Base-by-base conservation (phyloP, 2,329 filamentous ascomycete species). In the Chrysosporium keratinophilum region DNA sequence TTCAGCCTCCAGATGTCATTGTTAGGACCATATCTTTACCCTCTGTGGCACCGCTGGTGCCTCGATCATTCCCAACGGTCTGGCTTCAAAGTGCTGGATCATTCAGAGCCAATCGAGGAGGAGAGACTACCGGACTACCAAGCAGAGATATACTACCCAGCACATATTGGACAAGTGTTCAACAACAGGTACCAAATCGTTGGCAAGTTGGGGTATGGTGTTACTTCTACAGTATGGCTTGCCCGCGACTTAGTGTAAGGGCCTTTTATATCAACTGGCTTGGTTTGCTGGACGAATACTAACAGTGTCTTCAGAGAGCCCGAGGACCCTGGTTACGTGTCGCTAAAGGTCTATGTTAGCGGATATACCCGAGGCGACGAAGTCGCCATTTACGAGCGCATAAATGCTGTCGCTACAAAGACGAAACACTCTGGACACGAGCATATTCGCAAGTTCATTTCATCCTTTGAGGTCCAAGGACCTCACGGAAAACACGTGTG, bases 211-310 rank as follows among this genome's bases (percentile, higher is more conserved):
- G 61, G 60, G 28, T 63, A 50, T 54, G 61, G 62, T 15, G 50
- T 57, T 9, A 57, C 55, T 17, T 63, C 60, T 1, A 63, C 61
- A n/a, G 55, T 59, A 43, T 63, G 60, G 62, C 58, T 63, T 23
- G 52, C 54, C 49, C 53, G 54, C 19, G 60, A 63, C 46, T 20
- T 60, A n/a, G n/a, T 31, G 59, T 57, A 54, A 45, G 52, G n/a
- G n/a, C n/a, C n/a, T n/a, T n/a, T n/a, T n/a, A n/a, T n/a, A n/a
- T n/a, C n/a, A n/a, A n/a, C n/a, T n/a, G n/a, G n/a, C n/a, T n/a
- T n/a, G n/a, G n/a, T n/a, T n/a, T n/a, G n/a, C n/a, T n/a, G n/a
- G n/a, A n/a, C n/a, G n/a, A n/a, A n/a, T n/a, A n/a, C n/a, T n/a
- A n/a, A n/a, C n/a, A n/a, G n/a, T n/a, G n/a, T n/a, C n/a, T n/a